Evolutionary conservation across 345 rosid genomes (phyloP), one percentile per base, ranked within the genome.

Genomic region (Garcia nutans): DNA sequence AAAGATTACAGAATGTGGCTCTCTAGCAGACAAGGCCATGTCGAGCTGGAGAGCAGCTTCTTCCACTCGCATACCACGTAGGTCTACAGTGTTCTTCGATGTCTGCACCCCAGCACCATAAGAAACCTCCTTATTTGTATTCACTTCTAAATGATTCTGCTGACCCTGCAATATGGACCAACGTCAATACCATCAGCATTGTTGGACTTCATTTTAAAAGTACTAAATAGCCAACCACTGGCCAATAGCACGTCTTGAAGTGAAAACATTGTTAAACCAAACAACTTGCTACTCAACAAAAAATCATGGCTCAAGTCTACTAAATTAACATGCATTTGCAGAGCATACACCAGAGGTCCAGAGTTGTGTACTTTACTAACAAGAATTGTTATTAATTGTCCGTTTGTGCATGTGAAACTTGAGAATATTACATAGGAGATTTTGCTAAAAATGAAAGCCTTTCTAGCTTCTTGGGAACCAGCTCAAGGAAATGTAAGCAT

Each of bases 1-100:
- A 76, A 88, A 92, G 77, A 94, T 85, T 24, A 91, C 85, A 0
- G 96, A 89, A 28, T 66, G 58, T 0, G 89, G 77, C 59, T 83
- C 87, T 65, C 88, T 83, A 28, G 85, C 78, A 11, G 89, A 71
- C 45, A 95, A 79, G 26, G 90, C 93, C 89, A 90, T 83, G 67
- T 88, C 79, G 16, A 94, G 93, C 70, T 91, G 89, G 72, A 65
- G 64, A 41, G 87, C 76, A 73, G 97, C 98, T 86, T 91, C 97
- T 80, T 90, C 97, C 10, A 82, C 90, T 65, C 92, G 84, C 97
- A 88, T 86, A 41, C 97, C 97, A 2, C 97, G 89, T 73, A 92
- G 89, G 82, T 94, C 95, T 76, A 92, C 80, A 6, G 92, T 86
- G 85, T 95, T 95, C 83, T 85, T 92, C 52, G 93, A 89, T 54